Evolutionary conservation across 768 basidiomycete species (phyloP).

Genomic region (Naganishia randhawae): DNA sequence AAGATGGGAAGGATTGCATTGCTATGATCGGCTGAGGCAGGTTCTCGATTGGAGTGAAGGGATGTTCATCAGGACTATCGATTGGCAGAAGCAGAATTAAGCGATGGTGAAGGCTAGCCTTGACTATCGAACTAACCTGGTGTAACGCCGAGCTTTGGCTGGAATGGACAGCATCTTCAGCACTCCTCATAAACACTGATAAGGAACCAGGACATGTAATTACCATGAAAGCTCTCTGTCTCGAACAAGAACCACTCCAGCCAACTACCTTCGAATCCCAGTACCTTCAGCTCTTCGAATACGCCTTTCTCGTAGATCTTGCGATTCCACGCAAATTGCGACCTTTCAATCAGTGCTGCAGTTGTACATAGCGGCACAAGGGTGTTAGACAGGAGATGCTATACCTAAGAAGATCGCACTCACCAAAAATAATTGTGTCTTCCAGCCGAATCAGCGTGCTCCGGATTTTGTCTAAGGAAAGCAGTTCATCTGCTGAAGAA

Average conservation of each 20-base stretch:
- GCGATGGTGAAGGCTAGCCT: background rate
- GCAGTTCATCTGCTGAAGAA: conserved; percentile 59
- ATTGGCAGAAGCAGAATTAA: background rate
- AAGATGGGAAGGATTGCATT: conserved; percentile 66
- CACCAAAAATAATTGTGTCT: conserved; percentile 93
- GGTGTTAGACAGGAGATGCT: background rate
- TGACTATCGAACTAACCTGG: conserved; percentile 59
- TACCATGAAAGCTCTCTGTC: conserved; percentile 91
- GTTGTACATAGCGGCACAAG: background rate
- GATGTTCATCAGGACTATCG: conserved; percentile 90
- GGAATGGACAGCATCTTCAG: conserved; percentile 14
- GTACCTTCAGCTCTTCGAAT: conserved; percentile 69
- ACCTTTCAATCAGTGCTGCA: conserved; percentile 81
- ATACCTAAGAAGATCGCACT: conserved; percentile 32
- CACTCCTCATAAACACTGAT: background rate
- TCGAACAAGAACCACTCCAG: conserved; percentile 97
- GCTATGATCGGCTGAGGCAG: conserved; percentile 80
- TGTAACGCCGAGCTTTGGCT: conserved; percentile 94
- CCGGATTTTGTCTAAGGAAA: conserved; percentile 83
- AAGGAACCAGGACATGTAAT: conserved; percentile 42
- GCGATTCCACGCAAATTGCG: conserved; percentile 91
- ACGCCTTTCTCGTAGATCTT: conserved; percentile 76
- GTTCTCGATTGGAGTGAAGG: conserved; percentile 67
- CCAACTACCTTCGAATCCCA: conserved; percentile 82
- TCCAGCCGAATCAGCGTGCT: conserved; percentile 83